Evolutionary conservation across 179 eudicot species (phyloP).

Genomic region (Pouteria campechiana): DNA sequence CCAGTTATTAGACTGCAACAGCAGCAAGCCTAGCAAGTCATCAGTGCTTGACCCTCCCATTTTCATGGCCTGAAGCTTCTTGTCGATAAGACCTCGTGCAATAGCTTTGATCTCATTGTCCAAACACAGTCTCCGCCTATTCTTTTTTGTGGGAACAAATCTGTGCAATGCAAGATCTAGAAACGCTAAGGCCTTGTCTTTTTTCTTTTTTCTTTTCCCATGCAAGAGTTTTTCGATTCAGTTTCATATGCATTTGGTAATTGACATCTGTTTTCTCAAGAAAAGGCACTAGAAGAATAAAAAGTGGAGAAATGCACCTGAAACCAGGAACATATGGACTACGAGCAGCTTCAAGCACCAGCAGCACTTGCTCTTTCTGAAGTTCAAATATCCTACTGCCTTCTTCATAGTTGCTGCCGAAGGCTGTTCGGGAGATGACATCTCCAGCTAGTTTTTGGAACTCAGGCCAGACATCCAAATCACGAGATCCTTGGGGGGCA

Average conservation of each 20-base stretch:
- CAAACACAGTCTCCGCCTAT: slow-evolving; percentile 21
- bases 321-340: slow-evolving; percentile 34
- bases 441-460: slow-evolving; percentile 30
- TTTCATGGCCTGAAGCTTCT: slow-evolving; percentile 1
- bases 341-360: slow-evolving; percentile 15
- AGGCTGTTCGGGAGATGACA: slow-evolving; percentile 34
- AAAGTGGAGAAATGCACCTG: slow-evolving; percentile 11
- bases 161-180: slow-evolving; percentile 6
- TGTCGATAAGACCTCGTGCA: slow-evolving; percentile 1
- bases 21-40: slow-evolving; percentile 2
- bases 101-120: slow-evolving; percentile 18
- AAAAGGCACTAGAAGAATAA: background rate
- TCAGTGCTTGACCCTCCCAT: background rate
- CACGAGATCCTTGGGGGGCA: slow-evolving; percentile 10
- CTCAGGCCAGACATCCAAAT: slow-evolving; percentile 29
- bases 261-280: background rate
- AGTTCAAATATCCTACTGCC: slow-evolving; percentile 34
- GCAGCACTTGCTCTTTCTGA: slow-evolving; percentile 19
- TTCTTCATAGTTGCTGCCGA: slow-evolving; percentile 34
- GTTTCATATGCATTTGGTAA: too few species aligned
- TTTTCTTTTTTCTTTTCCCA: too few species aligned
- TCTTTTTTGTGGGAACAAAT: slow-evolving; percentile 34
- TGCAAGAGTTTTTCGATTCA: too few species aligned
- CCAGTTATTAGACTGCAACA: slow-evolving; percentile 11
- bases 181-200: background rate